Evolutionary conservation across 1,139 yeast genomes (phyloP).

Genomic region (Casaregolazyma suthepensis): DNA sequence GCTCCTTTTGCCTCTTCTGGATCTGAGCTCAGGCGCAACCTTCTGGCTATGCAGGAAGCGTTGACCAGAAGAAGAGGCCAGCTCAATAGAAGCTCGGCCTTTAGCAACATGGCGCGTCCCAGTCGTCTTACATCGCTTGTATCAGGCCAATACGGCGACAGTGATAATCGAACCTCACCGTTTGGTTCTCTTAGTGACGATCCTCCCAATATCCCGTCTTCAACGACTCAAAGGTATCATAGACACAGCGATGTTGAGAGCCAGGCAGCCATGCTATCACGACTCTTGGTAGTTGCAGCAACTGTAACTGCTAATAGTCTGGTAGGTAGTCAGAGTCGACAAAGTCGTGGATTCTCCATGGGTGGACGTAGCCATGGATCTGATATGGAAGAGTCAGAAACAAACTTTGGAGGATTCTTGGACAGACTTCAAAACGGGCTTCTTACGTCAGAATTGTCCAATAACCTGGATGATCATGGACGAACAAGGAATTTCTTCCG

Average conservation of each 20-base stretch:
- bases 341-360: constrained; percentile 18
- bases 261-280: constrained; percentile 41
- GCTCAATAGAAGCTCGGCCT: neutral
- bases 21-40: constrained; percentile 3
- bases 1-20: neutral
- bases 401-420: constrained; percentile 37
- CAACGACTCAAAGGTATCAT: neutral
- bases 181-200: neutral
- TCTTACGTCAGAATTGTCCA: constrained; percentile 34
- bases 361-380: constrained; percentile 14
- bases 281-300: constrained; percentile 43
- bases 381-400: constrained; percentile 13
- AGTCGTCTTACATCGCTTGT: neutral
- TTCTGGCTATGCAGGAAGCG: constrained; percentile 3
- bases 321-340: constrained; percentile 29
- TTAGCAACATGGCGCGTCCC: constrained; percentile 1
- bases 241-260: constrained; percentile 22
- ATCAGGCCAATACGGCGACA: neutral
- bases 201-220: neutral
- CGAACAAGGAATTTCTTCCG: constrained; percentile 41
- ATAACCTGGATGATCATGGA: constrained; percentile 12
- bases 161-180: neutral
- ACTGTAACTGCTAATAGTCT: constrained; percentile 41
- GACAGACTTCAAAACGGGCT: constrained; percentile 38
- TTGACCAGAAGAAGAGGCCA: constrained; percentile 3